Percentiles rank a stretch among this genome's conserved stretches.
phyloP scores from a whole-genome alignment of 371 early-diverging fungal species.

The Rhizopus arrhizus region DNA sequence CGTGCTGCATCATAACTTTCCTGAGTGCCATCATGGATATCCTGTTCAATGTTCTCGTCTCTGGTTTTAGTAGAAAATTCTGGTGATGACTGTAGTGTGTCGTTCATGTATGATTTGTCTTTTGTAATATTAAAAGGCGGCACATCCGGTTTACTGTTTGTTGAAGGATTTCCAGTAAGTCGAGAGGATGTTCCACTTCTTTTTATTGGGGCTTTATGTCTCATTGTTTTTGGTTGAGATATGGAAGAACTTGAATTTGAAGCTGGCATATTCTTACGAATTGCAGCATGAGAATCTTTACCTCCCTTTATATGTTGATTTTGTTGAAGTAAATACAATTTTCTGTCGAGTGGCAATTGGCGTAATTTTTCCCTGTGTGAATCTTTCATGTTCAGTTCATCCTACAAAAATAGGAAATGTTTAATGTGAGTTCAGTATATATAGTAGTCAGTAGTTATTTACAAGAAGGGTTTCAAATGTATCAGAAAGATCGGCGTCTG shows the following conservation, averaged over 20 bases:
- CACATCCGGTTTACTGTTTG: not conserved
- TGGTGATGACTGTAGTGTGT: too few relatives aligned
- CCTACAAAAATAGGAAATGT: slow-evolving; percentile 25
- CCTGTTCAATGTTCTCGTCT: too few relatives aligned
- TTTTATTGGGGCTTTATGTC: slow-evolving; percentile 28
- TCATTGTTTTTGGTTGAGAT: slow-evolving; percentile 23
- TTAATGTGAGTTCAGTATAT: not conserved
- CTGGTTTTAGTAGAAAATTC: too few relatives aligned
- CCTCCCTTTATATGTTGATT: slow-evolving; percentile 51
- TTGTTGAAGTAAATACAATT: slow-evolving; percentile 54
- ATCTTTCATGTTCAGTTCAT: slow-evolving; percentile 65
- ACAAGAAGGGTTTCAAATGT: slow-evolving; percentile 33
- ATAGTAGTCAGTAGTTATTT: not conserved
- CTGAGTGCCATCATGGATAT: too few relatives aligned
- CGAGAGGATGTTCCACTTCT: slow-evolving; percentile 31
- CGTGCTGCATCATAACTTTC: too few relatives aligned
- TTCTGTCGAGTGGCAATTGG: slow-evolving; percentile 51
- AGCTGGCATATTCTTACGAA: slow-evolving; percentile 12
- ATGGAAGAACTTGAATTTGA: slow-evolving; percentile 27
- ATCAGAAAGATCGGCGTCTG: slow-evolving; percentile 9
- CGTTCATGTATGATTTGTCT: too few relatives aligned
- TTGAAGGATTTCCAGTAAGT: slow-evolving; percentile 1
- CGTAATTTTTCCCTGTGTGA: slow-evolving; percentile 52
- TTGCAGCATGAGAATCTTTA: not conserved
- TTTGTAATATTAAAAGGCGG: not conserved